These are phyloP conservation scores for Melampsora larici-populina DNA, from an alignment of 1,284 basidiomycete species.

Conservation along the genomic window DNA sequence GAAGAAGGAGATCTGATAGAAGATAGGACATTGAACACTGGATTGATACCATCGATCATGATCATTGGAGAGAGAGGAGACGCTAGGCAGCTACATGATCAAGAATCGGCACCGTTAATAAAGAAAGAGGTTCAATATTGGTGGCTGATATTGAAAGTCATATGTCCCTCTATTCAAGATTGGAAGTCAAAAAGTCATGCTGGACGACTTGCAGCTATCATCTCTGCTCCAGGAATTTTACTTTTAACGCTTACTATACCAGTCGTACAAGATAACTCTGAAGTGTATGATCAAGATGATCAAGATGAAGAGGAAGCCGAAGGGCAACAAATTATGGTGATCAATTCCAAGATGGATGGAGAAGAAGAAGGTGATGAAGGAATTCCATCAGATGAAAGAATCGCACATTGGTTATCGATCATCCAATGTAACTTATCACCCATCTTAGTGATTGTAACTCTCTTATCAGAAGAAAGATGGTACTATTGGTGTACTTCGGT, in stretches of 20 bases:
- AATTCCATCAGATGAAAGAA: background rate
- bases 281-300: conserved; percentile 44
- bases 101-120: background rate
- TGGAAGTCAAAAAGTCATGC: conserved; percentile 69
- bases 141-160: conserved; percentile 44
- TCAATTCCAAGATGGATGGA: background rate
- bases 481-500: too few species aligned
- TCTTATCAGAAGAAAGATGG: too few species aligned
- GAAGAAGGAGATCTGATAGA: background rate
- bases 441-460: background rate
- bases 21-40: background rate
- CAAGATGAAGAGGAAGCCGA: conserved; percentile 44
- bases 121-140: background rate
- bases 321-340: background rate
- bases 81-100: background rate
- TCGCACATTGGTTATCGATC: background rate
- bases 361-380: background rate
- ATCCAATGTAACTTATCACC: background rate
- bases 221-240: conserved; percentile 82
- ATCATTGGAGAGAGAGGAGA: background rate
- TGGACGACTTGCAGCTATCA: conserved; percentile 70
- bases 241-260: conserved; percentile 83
- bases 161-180: conserved; percentile 82
- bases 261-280: conserved; percentile 64
- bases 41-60: background rate